phyloP scores from a whole-genome alignment of 108 stramenopile genomes.

The Skeletonema marinoi region DNA sequence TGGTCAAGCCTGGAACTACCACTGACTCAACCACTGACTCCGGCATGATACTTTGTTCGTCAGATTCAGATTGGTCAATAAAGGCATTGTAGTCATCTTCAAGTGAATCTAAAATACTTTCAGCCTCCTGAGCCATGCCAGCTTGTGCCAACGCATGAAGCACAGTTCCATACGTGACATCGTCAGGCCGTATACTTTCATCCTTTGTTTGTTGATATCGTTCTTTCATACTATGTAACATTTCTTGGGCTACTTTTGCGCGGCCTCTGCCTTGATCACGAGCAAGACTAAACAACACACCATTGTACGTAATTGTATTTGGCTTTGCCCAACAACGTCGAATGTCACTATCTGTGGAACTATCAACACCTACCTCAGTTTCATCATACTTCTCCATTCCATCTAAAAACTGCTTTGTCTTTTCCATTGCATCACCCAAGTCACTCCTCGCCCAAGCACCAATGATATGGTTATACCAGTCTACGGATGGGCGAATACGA shows the following conservation, averaged over 20 bases:
- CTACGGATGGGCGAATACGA: constrained; percentile 21
- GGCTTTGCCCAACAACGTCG: constrained; percentile 45
- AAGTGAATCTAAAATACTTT: constrained; percentile 32
- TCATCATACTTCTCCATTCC: constrained; percentile 29
- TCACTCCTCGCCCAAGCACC: constrained; percentile 70
- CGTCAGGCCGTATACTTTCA: constrained; percentile 35
- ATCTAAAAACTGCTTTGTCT: constrained; percentile 16
- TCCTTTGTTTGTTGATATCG: constrained; percentile 21
- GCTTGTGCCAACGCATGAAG: constrained; percentile 43
- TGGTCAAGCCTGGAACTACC: constrained; percentile 46
- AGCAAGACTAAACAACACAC: constrained; percentile 54
- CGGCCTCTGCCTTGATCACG: constrained; percentile 15
- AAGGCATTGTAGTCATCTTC: constrained; percentile 27
- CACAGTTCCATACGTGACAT: constrained; percentile 39
- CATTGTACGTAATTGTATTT: constrained; percentile 74
- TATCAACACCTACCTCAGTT: not conserved
- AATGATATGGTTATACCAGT: constrained; percentile 70
- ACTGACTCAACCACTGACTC: constrained; percentile 5
- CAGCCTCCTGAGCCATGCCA: constrained; percentile 41
- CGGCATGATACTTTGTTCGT: not conserved
- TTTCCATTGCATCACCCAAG: constrained; percentile 21
- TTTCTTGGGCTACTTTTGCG: constrained; percentile 44
- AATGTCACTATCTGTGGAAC: not conserved
- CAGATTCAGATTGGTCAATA: not conserved
- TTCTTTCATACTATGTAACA: constrained; percentile 43